Percentiles rank a stretch among this genome's conserved stretches.
phyloP scores from a whole-genome alignment of 768 basidiomycete genomes.

The Agrocybe chaxingu region DNA sequence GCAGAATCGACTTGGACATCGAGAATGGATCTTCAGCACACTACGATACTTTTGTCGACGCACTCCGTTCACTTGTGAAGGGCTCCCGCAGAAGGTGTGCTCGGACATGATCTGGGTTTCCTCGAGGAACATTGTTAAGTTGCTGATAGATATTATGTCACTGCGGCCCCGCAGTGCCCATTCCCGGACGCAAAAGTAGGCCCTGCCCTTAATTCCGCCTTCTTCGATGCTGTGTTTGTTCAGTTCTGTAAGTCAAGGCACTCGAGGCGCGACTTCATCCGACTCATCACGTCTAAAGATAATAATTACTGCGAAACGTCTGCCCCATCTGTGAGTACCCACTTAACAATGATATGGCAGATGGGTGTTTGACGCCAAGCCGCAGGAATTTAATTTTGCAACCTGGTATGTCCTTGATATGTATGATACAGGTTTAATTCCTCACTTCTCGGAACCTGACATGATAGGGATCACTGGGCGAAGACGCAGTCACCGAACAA shows the following conservation, averaged over 20 bases:
- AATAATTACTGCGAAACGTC: conserved; percentile 59
- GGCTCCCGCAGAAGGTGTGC: conserved; percentile 47
- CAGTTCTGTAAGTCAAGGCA: conserved; percentile 50
- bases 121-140: neutral
- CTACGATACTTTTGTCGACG: conserved; percentile 51
- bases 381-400: conserved; percentile 51
- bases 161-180: conserved; percentile 62
- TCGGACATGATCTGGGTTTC: neutral
- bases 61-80: conserved; percentile 45
- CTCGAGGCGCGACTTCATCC: neutral
- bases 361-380: neutral
- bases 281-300: conserved; percentile 22
- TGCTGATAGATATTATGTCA: conserved; percentile 54
- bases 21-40: conserved; percentile 54
- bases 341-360: conserved; percentile 8
- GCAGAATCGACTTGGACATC: conserved; percentile 66
- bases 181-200: conserved; percentile 67
- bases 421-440: neutral
- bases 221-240: conserved; percentile 70
- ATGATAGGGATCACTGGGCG: conserved; percentile 56
- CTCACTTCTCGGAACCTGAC: neutral
- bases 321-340: conserved; percentile 28
- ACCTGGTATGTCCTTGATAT: conserved; percentile 29
- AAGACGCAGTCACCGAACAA: conserved; percentile 53
- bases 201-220: conserved; percentile 53